Evolutionary conservation across 768 basidiomycete species (phyloP).

Genomic region (Auricularia sp.): DNA sequence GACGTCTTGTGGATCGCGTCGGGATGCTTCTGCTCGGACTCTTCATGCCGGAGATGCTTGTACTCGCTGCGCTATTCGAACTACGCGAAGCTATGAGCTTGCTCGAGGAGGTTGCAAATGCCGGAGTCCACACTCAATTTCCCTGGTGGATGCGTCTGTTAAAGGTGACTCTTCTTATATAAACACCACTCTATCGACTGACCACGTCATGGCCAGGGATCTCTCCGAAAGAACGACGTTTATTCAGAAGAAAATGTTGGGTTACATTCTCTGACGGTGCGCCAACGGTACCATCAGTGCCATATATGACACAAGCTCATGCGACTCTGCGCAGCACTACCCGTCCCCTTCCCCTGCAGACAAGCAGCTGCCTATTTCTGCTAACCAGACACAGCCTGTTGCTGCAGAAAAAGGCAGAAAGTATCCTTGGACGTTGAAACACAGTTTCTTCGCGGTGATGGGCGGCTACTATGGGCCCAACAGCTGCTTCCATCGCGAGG

Average conservation of each 20-base stretch:
- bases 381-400: neutral
- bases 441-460: neutral
- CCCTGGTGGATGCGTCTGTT: neutral
- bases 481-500: no score
- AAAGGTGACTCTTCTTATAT: neutral
- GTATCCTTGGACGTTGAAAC: neutral
- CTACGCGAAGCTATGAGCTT: neutral
- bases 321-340: neutral
- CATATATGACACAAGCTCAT: no score
- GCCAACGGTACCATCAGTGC: no score
- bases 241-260: no score
- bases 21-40: slow-evolving; percentile 4
- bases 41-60: slow-evolving; percentile 8
- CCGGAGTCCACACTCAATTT: neutral
- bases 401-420: neutral
- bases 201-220: no score
- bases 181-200: no score
- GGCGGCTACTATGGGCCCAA: neutral
- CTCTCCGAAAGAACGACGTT: no score
- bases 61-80: neutral
- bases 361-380: neutral
- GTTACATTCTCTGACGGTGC: no score
- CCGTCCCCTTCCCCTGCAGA: neutral
- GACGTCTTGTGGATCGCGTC: neutral
- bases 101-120: neutral